Evolutionary conservation across 2,329 filamentous ascomycete species (phyloP).

Genomic region (Neonectria sp.): DNA sequence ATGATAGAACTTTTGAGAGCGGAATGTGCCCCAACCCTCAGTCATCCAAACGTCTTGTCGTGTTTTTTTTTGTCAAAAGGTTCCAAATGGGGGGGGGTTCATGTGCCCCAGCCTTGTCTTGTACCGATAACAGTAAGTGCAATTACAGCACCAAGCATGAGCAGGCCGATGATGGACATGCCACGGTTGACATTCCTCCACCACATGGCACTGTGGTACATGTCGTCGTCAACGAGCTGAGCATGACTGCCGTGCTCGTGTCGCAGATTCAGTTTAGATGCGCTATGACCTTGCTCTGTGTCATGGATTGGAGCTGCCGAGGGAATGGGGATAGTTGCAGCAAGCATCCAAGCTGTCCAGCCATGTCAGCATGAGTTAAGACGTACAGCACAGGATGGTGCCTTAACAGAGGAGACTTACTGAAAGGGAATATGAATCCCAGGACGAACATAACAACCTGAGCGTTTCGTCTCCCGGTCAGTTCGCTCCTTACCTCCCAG

Average conservation of each 20-base stretch:
- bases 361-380: constrained; percentile 30
- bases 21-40: constrained; percentile 15
- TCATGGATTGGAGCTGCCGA: constrained; percentile 67
- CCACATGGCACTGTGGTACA: constrained; percentile 69
- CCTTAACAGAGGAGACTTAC: constrained; percentile 59
- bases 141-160: constrained; percentile 67
- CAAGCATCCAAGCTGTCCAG: constrained; percentile 81
- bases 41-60: constrained; percentile 38
- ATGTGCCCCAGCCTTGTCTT: constrained; percentile 63
- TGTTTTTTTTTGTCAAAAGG: constrained; percentile 35
- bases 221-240: constrained; percentile 58
- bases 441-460: constrained; percentile 83
- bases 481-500: constrained; percentile 72
- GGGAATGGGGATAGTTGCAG: constrained; percentile 81
- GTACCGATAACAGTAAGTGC: constrained; percentile 68
- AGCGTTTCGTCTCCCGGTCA: constrained; percentile 77
- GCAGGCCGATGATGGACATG: constrained; percentile 70
- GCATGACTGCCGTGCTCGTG: constrained; percentile 54
- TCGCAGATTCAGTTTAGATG: constrained; percentile 57
- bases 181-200: constrained; percentile 72
- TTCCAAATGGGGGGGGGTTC: constrained; percentile 22
- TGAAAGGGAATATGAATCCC: constrained; percentile 84
- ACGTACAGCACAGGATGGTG: neutral
- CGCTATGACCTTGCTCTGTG: constrained; percentile 62
- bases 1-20: constrained; percentile 25